Base-by-base conservation (phyloP, 805 yeast species). In the Candida caryicola region DNA sequence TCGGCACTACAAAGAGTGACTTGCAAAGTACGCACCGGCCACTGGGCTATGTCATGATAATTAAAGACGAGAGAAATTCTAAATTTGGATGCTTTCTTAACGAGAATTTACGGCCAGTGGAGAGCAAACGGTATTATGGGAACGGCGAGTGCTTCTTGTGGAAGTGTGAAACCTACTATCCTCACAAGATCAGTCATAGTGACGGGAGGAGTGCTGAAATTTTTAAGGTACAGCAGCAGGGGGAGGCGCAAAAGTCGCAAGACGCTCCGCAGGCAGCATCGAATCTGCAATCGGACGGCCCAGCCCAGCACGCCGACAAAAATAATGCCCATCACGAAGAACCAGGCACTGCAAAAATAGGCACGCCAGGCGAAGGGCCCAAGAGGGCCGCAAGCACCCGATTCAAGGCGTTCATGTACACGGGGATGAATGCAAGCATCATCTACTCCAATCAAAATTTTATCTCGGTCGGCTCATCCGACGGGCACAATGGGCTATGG, bases 141-240 rank as follows among this genome's bases (percentile, higher is more conserved):
- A 90, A 90, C 62, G 96, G 97, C 1, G 96, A 91, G 59, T 89
- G 98, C 55, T 90, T 93, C 51, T 69, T 91, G 16, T 91, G 96
- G 96, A 85, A 82, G 47, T 54, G 76, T n/a, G 85, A 78, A 44
- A 61, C 55, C 69, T 71, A 36, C 57, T 61, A 48, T 23, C 53
- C 49, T 2, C 39, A 40, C 19, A 31, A 43, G 14, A 31, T 50
- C n/a, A 32, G 34, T n/a, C 47, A 44, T 38, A n/a, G n/a, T n/a
- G n/a, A n/a, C n/a, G n/a, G n/a, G n/a, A n/a, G n/a, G n/a, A n/a
- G n/a, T n/a, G n/a, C n/a, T n/a, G n/a, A n/a, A n/a, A n/a, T n/a
- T n/a, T n/a, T n/a, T n/a, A n/a, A n/a, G n/a, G n/a, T n/a, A n/a
- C n/a, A n/a, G n/a, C n/a, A n/a, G n/a, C n/a, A n/a, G n/a, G n/a